Evolutionary conservation across 2,329 filamentous ascomycete species (phyloP).

Genomic region (Arthrobotrys sinensis): DNA sequence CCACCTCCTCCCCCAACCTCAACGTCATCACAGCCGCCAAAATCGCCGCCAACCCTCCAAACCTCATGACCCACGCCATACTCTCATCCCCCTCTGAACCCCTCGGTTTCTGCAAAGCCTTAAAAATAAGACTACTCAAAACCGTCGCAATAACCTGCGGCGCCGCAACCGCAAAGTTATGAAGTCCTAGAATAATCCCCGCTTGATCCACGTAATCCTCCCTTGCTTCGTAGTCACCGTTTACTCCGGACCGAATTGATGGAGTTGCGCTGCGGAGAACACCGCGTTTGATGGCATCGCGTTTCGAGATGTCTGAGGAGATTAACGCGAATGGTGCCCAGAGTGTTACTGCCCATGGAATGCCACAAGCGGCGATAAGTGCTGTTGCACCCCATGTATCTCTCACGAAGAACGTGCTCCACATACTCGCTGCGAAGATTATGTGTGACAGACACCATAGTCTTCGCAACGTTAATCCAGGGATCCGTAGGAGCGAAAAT

Average conservation of each 20-base stretch:
- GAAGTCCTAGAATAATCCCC: conserved; percentile 91
- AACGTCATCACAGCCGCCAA: conserved; percentile 81
- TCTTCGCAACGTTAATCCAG: conserved; percentile 86
- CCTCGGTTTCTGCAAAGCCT: conserved; percentile 86
- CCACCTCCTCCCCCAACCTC: conserved; percentile 75
- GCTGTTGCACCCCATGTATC: conserved; percentile 80
- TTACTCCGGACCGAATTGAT: conserved; percentile 27
- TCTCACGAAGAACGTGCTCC: conserved; percentile 83
- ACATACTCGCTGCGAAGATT: conserved; percentile 86
- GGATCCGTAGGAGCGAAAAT: conserved; percentile 79
- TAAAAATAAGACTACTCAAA: conserved; percentile 86
- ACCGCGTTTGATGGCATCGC: conserved; percentile 77
- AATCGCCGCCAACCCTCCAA: conserved; percentile 84
- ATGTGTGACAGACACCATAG: conserved; percentile 89
- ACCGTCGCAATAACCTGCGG: conserved; percentile 93
- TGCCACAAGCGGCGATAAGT: conserved; percentile 84
- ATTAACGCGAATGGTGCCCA: conserved; percentile 98
- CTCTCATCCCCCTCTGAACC: conserved; percentile 87
- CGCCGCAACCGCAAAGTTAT: conserved; percentile 93
- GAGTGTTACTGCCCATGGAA: conserved; percentile 91
- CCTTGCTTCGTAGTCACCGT: conserved; percentile 10
- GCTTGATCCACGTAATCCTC: conserved; percentile 74
- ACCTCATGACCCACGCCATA: conserved; percentile 86
- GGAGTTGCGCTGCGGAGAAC: conserved; percentile 39
- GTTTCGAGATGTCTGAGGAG: conserved; percentile 88